Evolutionary conservation across 139 green algal genomes (phyloP), one percentile per base, ranked within the genome.

Genomic region (Volvox reticuliferus): DNA sequence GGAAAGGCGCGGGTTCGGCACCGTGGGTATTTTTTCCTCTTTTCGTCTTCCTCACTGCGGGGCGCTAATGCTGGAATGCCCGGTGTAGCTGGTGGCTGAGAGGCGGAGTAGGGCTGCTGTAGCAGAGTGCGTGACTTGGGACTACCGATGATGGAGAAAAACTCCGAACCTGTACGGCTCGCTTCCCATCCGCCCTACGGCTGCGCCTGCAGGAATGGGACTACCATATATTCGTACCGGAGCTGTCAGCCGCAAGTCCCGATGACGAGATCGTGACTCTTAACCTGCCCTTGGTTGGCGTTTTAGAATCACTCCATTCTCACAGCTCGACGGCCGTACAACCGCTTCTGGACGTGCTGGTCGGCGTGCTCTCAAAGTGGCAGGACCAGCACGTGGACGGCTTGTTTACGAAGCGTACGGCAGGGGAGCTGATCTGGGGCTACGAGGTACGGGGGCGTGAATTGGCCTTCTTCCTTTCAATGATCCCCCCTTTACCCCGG

Each of bases 231-330:
- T 87, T 86, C 32, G 67, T 35, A 18, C 79, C 91, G 50, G 61
- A 89, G 18, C 85, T 89, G 12, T 82, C 79, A 0, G 14, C 26
- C 18, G 62, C 88, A 13, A 30, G 36, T 30, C 44, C 88, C 62
- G 73, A 87, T 37, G 65, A 71, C 76, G 26, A 44, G 37, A 81
- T 94, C 19, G 79, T 44, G 28, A 93, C 90, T 2, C 82, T 92
- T 19, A 94, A 94, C 88, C 73, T 94, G 91, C 82, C 91, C 18
- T 88, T 94, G 22, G 67, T 94, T 67, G 91, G 91, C 14, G 88
- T 92, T 13, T 36, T 94, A 24, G 91, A 92, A 32, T 17, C 37
- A 24, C 88, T 94, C n/a, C 91, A 92, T 33, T 82, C 67, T 5
- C 37, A 82, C 37, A 30, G 44, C 24, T 50, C 85, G 71, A 19